A percentile compares a stretch with the other conserved stretches of the same genome.
phyloP scores from a whole-genome alignment of 192 early-diverging fungal genomes.

The Backusella westeae region DNA sequence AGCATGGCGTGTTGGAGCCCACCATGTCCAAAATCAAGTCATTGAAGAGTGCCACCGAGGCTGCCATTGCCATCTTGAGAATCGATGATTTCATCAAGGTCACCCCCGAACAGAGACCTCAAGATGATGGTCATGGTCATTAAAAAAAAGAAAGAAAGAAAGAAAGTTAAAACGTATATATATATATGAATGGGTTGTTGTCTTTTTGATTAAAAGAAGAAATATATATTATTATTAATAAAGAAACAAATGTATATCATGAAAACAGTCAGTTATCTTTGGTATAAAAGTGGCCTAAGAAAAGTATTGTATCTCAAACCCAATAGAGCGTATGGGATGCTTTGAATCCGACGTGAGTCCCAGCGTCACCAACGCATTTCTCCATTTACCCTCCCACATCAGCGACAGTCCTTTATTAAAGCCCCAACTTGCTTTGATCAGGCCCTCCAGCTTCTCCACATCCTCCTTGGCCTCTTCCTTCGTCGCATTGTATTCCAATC shows the following conservation, averaged over 20 bases:
- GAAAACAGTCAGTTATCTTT: background rate
- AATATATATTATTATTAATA: background rate
- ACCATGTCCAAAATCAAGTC: conserved; percentile 98
- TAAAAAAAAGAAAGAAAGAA: conserved; percentile 27
- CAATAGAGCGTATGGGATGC: conserved; percentile 50
- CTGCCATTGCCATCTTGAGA: conserved; percentile 94
- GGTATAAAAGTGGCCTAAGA: conserved; percentile 31
- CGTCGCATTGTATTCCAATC: conserved; percentile 73
- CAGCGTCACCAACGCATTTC: conserved; percentile 61
- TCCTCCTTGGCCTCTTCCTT: conserved; percentile 8
- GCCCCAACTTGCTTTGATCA: conserved; percentile 33
- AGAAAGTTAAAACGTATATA: background rate
- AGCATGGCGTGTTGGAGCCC: conserved; percentile 94
- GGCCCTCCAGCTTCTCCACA: conserved; percentile 29
- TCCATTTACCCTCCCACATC: conserved; percentile 70
- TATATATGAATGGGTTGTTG: background rate
- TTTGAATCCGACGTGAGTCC: conserved; percentile 64
- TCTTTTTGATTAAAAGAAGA: background rate
- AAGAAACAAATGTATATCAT: background rate
- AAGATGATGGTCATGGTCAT: conserved; percentile 51
- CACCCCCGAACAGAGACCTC: conserved; percentile 41
- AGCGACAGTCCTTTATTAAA: conserved; percentile 53
- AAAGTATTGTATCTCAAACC: conserved; percentile 58
- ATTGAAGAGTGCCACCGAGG: conserved; percentile 97
- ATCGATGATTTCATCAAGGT: conserved; percentile 93